Evolutionary conservation across 768 basidiomycete genomes (phyloP).

Genomic region (Dendrothele bispora): DNA sequence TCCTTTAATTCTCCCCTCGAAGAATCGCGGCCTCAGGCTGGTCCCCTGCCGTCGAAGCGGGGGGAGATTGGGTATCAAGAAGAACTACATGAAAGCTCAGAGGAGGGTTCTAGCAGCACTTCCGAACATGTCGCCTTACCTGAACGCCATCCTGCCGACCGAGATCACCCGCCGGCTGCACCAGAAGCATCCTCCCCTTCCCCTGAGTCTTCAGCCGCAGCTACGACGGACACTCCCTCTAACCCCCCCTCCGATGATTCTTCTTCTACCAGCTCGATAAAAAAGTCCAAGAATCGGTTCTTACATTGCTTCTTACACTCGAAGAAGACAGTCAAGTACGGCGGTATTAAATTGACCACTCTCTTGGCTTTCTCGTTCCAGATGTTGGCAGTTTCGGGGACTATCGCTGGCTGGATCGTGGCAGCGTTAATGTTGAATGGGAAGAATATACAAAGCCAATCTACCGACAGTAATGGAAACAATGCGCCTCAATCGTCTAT

Average conservation of each 20-base stretch:
- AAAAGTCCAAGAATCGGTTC: slow-evolving; percentile 26
- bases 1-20: slow-evolving; percentile 17
- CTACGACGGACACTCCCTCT: slow-evolving; percentile 14
- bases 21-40: slow-evolving; percentile 50
- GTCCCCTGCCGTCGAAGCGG: slow-evolving; percentile 59
- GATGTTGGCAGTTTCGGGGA: slow-evolving; percentile 39
- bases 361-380: slow-evolving; percentile 43
- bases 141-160: slow-evolving; percentile 51
- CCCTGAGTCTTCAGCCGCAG: slow-evolving; percentile 13
- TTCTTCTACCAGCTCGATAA: slow-evolving; percentile 23
- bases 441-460: slow-evolving; percentile 9
- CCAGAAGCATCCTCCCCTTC: slow-evolving; percentile 12
- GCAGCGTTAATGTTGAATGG: slow-evolving; percentile 22
- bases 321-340: slow-evolving; percentile 34
- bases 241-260: slow-evolving; percentile 18
- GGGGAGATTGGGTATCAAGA: slow-evolving; percentile 68
- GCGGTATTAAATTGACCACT: slow-evolving; percentile 48
- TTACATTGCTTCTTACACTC: slow-evolving; percentile 40
- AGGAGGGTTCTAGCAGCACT: slow-evolving; percentile 13
- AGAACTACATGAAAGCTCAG: slow-evolving; percentile 27
- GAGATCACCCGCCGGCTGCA: slow-evolving; percentile 21
- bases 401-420: slow-evolving; percentile 58
- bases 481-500: slow-evolving; percentile 10
- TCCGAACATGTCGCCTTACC: slow-evolving; percentile 31
- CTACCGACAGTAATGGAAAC: slow-evolving; percentile 6